These are phyloP conservation scores for Carpinus viminea DNA, from an alignment of 306 rosid genomes.

Conservation along the genomic window DNA sequence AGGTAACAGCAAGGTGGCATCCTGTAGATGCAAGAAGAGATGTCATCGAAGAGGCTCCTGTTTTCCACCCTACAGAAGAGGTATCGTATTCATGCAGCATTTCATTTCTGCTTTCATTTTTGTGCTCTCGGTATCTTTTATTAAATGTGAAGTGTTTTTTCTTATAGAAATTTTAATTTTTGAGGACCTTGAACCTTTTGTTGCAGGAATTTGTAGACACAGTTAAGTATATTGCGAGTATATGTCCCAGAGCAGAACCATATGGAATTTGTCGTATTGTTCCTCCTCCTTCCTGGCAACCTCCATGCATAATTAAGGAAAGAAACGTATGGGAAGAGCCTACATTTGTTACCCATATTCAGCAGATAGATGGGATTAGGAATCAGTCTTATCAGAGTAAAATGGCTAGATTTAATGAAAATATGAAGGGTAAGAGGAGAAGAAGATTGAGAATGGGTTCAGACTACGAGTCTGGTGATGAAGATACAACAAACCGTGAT, in stretches of 20 bases:
- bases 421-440: slow-evolving; percentile 45
- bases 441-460: slow-evolving; percentile 37
- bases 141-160: slow-evolving; percentile 22
- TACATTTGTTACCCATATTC: slow-evolving; percentile 52
- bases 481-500: slow-evolving; percentile 30
- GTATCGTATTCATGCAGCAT: slow-evolving; percentile 24
- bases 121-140: slow-evolving; percentile 20
- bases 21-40: slow-evolving; percentile 67
- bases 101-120: slow-evolving; percentile 26
- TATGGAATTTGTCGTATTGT: slow-evolving; percentile 85
- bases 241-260: slow-evolving; percentile 58
- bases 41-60: slow-evolving; percentile 57
- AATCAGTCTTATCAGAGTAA: slow-evolving; percentile 34
- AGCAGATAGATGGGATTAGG: slow-evolving; percentile 69
- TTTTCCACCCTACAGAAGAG: slow-evolving; percentile 83
- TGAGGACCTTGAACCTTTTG: slow-evolving; percentile 19
- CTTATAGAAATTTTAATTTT: slow-evolving; percentile 20
- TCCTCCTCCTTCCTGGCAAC: slow-evolving; percentile 79
- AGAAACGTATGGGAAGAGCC: slow-evolving; percentile 50
- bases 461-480: slow-evolving; percentile 36
- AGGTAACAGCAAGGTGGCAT: slow-evolving; percentile 86
- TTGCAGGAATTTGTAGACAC: slow-evolving; percentile 80
- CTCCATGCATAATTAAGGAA: slow-evolving; percentile 47
- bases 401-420: slow-evolving; percentile 21
- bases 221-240: slow-evolving; percentile 61